A percentile compares a stretch with the other conserved stretches of the same genome.
Conservation (phyloP, 2,329 filamentous ascomycete genomes). For the Scopulariopsis brevicaulis region DNA sequence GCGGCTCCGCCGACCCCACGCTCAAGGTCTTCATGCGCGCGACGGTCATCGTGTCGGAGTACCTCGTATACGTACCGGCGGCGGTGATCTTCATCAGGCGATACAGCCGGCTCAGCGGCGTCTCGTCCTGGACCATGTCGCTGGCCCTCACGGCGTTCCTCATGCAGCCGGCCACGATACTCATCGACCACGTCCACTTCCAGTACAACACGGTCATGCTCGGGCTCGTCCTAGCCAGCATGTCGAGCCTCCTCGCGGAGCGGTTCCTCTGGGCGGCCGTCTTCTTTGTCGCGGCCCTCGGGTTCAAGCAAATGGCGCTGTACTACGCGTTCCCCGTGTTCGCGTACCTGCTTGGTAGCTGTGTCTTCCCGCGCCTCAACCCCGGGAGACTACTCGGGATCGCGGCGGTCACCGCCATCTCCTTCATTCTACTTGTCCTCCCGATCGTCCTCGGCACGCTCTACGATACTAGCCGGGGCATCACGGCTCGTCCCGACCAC, state of each 20-base stretch:
- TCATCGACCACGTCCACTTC: constrained; percentile 93
- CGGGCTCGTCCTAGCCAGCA: constrained; percentile 72
- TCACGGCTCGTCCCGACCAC: constrained; percentile 43
- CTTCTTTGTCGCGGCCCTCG: constrained; percentile 88
- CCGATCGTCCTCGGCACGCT: constrained; percentile 65
- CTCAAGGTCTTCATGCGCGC: constrained; percentile 95
- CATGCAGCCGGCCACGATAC: constrained; percentile 80
- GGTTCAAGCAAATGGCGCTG: constrained; percentile 98
- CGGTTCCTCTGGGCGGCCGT: constrained; percentile 80
- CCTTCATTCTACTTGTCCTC: constrained; percentile 65
- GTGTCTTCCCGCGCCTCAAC: constrained; percentile 63
- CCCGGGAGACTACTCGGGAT: constrained; percentile 61
- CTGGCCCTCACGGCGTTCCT: constrained; percentile 82
- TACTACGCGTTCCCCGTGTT: constrained; percentile 95
- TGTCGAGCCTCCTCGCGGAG: constrained; percentile 81
- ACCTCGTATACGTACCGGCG: constrained; percentile 78
- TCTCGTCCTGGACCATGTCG: constrained; percentile 71
- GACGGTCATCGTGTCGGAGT: constrained; percentile 84
- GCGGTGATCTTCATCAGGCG: constrained; percentile 75
- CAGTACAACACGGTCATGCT: constrained; percentile 99
- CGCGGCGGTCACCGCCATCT: constrained; percentile 56
- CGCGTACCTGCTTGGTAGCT: constrained; percentile 79
- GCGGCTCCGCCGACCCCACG: constrained; percentile 64
- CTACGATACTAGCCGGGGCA: constrained; percentile 55
- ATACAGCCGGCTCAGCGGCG: constrained; percentile 63